Evolutionary conservation across 345 rosid species (phyloP).

Genomic region (Hibiscus mutabilis): DNA sequence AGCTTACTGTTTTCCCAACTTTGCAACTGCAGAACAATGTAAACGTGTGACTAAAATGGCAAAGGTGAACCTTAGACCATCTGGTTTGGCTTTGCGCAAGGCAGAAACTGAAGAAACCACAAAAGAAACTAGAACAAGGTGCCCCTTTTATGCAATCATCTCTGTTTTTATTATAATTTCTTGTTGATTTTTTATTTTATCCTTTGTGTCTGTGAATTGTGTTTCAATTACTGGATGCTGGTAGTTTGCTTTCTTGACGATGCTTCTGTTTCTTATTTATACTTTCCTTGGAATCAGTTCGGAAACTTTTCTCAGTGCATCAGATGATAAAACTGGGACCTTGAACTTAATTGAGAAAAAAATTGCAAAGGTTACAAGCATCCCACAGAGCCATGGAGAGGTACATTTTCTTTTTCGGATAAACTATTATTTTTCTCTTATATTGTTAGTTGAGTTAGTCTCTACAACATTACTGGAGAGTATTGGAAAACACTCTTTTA

Average conservation of each 20-base stretch:
- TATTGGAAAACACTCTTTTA: background rate
- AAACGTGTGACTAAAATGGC: slow-evolving; percentile 42
- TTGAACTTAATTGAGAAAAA: slow-evolving; percentile 50
- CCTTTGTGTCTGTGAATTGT: slow-evolving; percentile 4
- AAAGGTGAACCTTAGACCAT: slow-evolving; percentile 46
- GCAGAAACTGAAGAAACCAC: slow-evolving; percentile 71
- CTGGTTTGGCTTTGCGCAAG: slow-evolving; percentile 54
- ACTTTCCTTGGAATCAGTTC: slow-evolving; percentile 38
- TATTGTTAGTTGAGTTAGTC: background rate
- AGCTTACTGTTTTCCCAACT: slow-evolving; percentile 62
- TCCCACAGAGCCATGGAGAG: slow-evolving; percentile 68
- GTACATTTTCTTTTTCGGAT: slow-evolving; percentile 16
- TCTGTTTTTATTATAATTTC: background rate
- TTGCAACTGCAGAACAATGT: slow-evolving; percentile 59
- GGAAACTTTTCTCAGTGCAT: slow-evolving; percentile 62
- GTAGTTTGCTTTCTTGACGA: background rate
- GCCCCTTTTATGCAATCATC: background rate
- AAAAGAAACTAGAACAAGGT: slow-evolving; percentile 73
- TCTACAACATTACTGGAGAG: background rate
- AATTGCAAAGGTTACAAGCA: slow-evolving; percentile 64
- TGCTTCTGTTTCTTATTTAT: slow-evolving; percentile 7
- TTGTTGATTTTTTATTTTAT: background rate
- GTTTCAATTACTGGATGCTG: slow-evolving; percentile 9
- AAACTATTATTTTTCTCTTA: background rate
- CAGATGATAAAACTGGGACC: slow-evolving; percentile 56